A percentile compares a stretch with the other conserved stretches of the same genome.
Evolutionary conservation across 148 eudicot species (phyloP).

Genomic region (Simmondsia chinensis): DNA sequence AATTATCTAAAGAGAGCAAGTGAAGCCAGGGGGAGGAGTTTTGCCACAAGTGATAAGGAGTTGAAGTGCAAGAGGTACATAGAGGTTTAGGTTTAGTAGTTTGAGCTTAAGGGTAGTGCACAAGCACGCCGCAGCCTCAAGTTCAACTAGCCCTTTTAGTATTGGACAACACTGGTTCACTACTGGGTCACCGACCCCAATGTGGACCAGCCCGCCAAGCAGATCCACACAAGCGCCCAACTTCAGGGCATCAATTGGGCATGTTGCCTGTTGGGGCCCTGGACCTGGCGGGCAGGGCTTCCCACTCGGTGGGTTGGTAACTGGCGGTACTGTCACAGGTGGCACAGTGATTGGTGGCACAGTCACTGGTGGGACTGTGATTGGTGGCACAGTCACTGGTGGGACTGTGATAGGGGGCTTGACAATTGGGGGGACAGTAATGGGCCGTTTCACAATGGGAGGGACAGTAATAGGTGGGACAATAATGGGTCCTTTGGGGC

Average conservation of each 20-base stretch:
- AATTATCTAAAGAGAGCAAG: conserved; percentile 52
- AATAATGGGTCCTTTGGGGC: conserved; percentile 6
- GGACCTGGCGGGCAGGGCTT: conserved; percentile 40
- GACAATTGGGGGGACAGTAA: conserved; percentile 16
- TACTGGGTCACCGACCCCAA: conserved; percentile 64
- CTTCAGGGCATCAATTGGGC: conserved; percentile 71
- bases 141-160: conserved; percentile 52
- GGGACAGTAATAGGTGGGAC: conserved; percentile 14
- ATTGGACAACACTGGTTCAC: conserved; percentile 73
- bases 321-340: conserved; percentile 14
- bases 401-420: conserved; percentile 21
- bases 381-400: conserved; percentile 12
- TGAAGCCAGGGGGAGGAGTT: conserved; percentile 86
- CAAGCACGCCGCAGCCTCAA: conserved; percentile 81
- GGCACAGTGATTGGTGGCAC: conserved; percentile 20
- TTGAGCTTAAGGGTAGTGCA: conserved; percentile 80
- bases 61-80: conserved; percentile 74
- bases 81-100: conserved; percentile 57
- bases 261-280: conserved; percentile 16
- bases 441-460: no score
- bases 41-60: conserved; percentile 89
- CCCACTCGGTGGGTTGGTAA: conserved; percentile 15
- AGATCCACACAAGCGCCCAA: conserved; percentile 87
- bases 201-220: conserved; percentile 74
- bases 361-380: conserved; percentile 17